Evolutionary conservation across 2,329 filamentous ascomycete species (phyloP), one percentile per base, ranked within the genome.

Genomic region (Ophioceras dolichostomum): DNA sequence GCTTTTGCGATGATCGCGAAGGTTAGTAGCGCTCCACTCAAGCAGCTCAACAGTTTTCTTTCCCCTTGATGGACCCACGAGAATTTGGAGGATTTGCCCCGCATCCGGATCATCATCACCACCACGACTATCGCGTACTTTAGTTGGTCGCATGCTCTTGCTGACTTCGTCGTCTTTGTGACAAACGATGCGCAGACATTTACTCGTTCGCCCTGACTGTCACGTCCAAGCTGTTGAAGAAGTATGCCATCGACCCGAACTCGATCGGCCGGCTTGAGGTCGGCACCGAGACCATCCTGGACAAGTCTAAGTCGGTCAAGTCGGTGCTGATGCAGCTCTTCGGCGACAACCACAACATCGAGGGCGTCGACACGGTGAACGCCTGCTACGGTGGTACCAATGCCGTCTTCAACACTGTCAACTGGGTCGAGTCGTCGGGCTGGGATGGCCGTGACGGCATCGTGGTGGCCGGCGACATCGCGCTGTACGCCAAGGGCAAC

Each of bases 291-390:
- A 89, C 83, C 46, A 68, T 89, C 39, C 68, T 89, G 54, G 83
- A 89, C 73, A 89, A 89, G 70, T 88, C 83, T 57, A 89, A 89
- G 72, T 88, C 83, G 32, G 83, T 88, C 66, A 89, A 89, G 73
- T 81, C 82, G 21, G 82, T 89, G 44, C 66, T 89, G 47, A 89
- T 89, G 83, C 83, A 88, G 68, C 70, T 89, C 32, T 87, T 89
- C 51, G 74, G 79, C 54, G 79, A 83, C 50, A 89, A 89, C 68
- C 82, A 77, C 65, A 87, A 83, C 65, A 67, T 89, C 43, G 83
- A 89, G 66, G 83, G 83, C 59, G 73, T 88, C 36, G 83, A 89
- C 62, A 86, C 79, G 39, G 62, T 88, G 59, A 89, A 89, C 57
- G 83, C 83, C 47, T 89, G 83, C 72, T 89, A 89, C 60, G 83